A percentile compares a stretch with the other conserved stretches of the same genome.
Evolutionary conservation across 2,329 filamentous ascomycete species (phyloP).

Genomic region (Diaporthe citri): DNA sequence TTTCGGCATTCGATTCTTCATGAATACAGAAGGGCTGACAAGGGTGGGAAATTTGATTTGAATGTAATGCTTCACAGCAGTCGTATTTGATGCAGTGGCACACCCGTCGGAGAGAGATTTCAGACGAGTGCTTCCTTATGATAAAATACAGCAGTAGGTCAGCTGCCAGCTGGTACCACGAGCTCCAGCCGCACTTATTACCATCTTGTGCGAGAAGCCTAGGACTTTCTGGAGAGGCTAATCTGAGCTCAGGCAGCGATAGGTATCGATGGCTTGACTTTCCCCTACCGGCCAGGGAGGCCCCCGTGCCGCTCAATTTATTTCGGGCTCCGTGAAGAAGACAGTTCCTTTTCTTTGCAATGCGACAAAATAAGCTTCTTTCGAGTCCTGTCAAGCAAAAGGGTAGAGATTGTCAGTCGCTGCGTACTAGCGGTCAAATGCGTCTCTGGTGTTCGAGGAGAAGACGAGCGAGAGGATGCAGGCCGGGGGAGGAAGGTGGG

Average conservation of each 20-base stretch:
- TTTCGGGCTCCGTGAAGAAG: slow-evolving; percentile 42
- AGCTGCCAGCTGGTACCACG: neutral
- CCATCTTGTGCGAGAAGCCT: no score
- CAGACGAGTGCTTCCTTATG: no score
- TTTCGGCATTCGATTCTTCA: neutral
- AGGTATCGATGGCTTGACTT: neutral
- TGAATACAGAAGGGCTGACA: neutral
- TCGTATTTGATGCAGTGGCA: no score
- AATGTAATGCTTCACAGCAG: no score
- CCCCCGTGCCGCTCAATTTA: neutral
- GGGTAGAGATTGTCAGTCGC: neutral
- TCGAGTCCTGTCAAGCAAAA: slow-evolving; percentile 73
- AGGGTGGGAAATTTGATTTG: neutral
- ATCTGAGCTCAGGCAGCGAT: neutral
- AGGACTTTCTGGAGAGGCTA: neutral
- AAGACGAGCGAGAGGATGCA: slow-evolving; percentile 34
- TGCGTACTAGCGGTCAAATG: neutral
- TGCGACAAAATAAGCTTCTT: slow-evolving; percentile 88
- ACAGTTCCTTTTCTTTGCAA: slow-evolving; percentile 72
- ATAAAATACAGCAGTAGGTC: neutral
- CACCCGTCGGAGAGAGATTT: no score
- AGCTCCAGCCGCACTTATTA: neutral
- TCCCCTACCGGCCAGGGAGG: no score
- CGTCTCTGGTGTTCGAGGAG: neutral
- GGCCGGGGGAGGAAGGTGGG: no score